phyloP scores from a whole-genome alignment of 352 stramenopile genomes.

The Phytophthora cryptogea region DNA sequence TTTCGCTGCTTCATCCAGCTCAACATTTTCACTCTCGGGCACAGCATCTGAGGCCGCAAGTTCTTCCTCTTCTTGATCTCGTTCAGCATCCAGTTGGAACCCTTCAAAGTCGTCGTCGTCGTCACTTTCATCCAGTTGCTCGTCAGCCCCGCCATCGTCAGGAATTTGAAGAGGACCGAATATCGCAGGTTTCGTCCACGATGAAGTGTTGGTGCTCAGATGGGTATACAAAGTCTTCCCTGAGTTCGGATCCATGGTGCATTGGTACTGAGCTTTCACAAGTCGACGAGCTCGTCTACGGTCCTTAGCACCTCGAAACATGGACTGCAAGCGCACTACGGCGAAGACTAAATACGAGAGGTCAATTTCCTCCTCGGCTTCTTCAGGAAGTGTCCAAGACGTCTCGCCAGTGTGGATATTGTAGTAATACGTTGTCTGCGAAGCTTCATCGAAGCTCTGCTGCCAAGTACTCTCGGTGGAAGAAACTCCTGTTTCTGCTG shows the following conservation, averaged over 20 bases:
- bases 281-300: constrained; percentile 38
- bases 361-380: constrained; percentile 35
- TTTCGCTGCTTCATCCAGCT: constrained; percentile 31
- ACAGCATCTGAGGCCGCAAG: constrained; percentile 3
- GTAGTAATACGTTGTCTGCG: constrained; percentile 74
- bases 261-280: constrained; percentile 42
- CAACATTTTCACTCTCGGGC: constrained; percentile 20
- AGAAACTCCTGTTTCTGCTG: constrained; percentile 17
- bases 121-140: constrained; percentile 23
- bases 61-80: constrained; percentile 32
- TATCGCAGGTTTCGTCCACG: constrained; percentile 44
- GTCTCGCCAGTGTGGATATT: constrained; percentile 68
- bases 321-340: constrained; percentile 51
- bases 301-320: constrained; percentile 41
- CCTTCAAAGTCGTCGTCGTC: constrained; percentile 44
- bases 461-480: constrained; percentile 42
- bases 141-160: constrained; percentile 20
- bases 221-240: constrained; percentile 57
- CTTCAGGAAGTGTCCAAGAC: constrained; percentile 58
- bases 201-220: constrained; percentile 37
- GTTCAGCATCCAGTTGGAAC: constrained; percentile 30
- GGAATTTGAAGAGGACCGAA: constrained; percentile 37
- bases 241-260: constrained; percentile 38
- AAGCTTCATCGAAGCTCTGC: constrained; percentile 69
- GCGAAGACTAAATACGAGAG: constrained; percentile 53